These are phyloP conservation scores for Diplocarpon rosae DNA, from an alignment of 2,329 filamentous ascomycete species.

Conservation along the genomic window DNA sequence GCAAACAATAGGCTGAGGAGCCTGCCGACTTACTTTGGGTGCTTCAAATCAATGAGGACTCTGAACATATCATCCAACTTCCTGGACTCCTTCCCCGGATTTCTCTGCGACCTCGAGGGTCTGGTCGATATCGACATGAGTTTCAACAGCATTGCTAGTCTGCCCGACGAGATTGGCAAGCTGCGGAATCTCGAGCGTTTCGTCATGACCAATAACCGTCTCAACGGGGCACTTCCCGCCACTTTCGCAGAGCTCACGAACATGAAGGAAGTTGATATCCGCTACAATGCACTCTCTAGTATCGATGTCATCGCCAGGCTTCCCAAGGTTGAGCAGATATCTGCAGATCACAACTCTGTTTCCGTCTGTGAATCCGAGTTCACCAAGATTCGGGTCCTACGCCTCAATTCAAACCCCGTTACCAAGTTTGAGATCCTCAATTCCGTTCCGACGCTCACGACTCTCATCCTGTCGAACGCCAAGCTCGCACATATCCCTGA, in stretches of 20 bases:
- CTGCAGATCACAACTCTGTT: slow-evolving; percentile 85
- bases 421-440: slow-evolving; percentile 80
- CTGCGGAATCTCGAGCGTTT: slow-evolving; percentile 75
- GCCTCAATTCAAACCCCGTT: slow-evolving; percentile 89
- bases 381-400: slow-evolving; percentile 68
- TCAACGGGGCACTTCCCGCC: slow-evolving; percentile 63
- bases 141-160: slow-evolving; percentile 76
- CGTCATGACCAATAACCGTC: slow-evolving; percentile 89
- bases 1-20: slow-evolving; percentile 82
- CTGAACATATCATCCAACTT: slow-evolving; percentile 93
- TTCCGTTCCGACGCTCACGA: slow-evolving; percentile 69
- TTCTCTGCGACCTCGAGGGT: slow-evolving; percentile 70
- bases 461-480: slow-evolving; percentile 79
- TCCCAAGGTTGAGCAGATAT: slow-evolving; percentile 76
- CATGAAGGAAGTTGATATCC: slow-evolving; percentile 83
- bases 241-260: slow-evolving; percentile 63
- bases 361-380: slow-evolving; percentile 88
- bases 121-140: slow-evolving; percentile 91
- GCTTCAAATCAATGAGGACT: slow-evolving; percentile 67
- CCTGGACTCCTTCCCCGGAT: slow-evolving; percentile 71
- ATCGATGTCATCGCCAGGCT: slow-evolving; percentile 81
- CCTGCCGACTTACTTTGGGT: slow-evolving; percentile 71
- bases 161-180: slow-evolving; percentile 70
- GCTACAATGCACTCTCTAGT: slow-evolving; percentile 81
- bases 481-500: slow-evolving; percentile 84